These are phyloP conservation scores for Alternaria dauci DNA, from an alignment of 2,329 filamentous ascomycete species.

Conservation along the genomic window DNA sequence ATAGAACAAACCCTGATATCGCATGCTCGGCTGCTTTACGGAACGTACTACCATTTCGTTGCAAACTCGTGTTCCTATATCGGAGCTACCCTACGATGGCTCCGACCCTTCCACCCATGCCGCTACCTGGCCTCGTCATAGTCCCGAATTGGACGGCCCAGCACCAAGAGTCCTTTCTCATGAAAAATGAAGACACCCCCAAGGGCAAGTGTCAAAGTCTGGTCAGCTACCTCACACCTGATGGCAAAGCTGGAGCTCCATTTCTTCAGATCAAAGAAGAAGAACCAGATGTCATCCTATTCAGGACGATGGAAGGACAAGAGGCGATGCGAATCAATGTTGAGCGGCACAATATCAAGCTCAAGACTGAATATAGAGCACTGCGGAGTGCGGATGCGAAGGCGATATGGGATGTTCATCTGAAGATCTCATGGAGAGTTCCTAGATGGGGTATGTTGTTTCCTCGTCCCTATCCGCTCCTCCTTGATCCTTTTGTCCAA, in stretches of 20 bases:
- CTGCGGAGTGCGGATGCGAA: slow-evolving; percentile 21
- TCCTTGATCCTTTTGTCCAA: background rate
- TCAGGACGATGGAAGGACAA: slow-evolving; percentile 20
- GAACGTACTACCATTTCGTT: background rate
- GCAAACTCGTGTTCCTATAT: background rate
- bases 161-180: slow-evolving; percentile 20
- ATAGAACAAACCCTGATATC: background rate
- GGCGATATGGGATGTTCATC: slow-evolving; percentile 23
- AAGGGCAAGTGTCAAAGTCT: slow-evolving; percentile 10
- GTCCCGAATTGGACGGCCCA: slow-evolving; percentile 26
- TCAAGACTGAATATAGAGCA: slow-evolving; percentile 24
- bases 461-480: background rate
- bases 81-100: slow-evolving; percentile 1
- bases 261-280: slow-evolving; percentile 25
- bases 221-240: slow-evolving; percentile 14
- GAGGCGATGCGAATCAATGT: slow-evolving; percentile 29
- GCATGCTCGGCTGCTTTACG: background rate
- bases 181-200: slow-evolving; percentile 21
- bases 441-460: slow-evolving; percentile 27
- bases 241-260: slow-evolving; percentile 11
- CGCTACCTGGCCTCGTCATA: slow-evolving; percentile 24
- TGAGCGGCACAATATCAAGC: slow-evolving; percentile 12
- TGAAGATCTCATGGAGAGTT: slow-evolving; percentile 15
- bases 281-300: slow-evolving; percentile 17
- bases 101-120: slow-evolving; percentile 18